phyloP scores from a whole-genome alignment of 2,329 filamentous ascomycete species.

The Claviceps fusiformis region DNA sequence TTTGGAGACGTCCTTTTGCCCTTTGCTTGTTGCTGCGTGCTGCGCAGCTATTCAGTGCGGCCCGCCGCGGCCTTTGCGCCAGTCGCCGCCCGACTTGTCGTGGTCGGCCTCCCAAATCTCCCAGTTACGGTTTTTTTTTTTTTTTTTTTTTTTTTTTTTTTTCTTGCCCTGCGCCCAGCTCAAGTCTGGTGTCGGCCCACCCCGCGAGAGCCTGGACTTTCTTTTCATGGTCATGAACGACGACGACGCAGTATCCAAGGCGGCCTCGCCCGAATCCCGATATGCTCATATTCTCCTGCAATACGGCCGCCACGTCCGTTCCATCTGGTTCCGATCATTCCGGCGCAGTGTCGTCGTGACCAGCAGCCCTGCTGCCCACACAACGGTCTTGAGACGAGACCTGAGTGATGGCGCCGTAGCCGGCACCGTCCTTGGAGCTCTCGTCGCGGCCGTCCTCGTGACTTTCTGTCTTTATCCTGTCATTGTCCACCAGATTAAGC shows the following conservation, averaged over 20 bases:
- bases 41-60: not conserved
- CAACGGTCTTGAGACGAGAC: conserved; percentile 13
- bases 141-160: too few relatives aligned
- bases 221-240: not conserved
- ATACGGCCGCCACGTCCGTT: not conserved
- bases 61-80: not conserved
- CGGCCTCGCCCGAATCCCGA: not conserved
- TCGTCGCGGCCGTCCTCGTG: conserved; percentile 20
- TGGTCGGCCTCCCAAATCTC: not conserved
- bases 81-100: not conserved
- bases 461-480: conserved; percentile 27
- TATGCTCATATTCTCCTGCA: not conserved
- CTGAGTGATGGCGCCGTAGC: conserved; percentile 23
- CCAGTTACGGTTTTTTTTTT: too few relatives aligned
- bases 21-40: not conserved
- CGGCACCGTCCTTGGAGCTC: conserved; percentile 23
- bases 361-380: conserved; percentile 4
- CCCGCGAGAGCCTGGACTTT: not conserved
- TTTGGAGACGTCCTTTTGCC: not conserved
- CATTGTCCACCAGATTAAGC: conserved; percentile 20
- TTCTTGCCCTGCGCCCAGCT: not conserved
- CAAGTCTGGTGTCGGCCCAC: not conserved
- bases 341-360: not conserved
- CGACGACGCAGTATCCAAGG: not conserved
- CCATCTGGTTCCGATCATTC: not conserved